Percentiles rank a stretch among this genome's conserved stretches.
These are phyloP conservation scores for Chenopodium album DNA, from an alignment of 148 eudicot genomes.

Conservation along the genomic window DNA sequence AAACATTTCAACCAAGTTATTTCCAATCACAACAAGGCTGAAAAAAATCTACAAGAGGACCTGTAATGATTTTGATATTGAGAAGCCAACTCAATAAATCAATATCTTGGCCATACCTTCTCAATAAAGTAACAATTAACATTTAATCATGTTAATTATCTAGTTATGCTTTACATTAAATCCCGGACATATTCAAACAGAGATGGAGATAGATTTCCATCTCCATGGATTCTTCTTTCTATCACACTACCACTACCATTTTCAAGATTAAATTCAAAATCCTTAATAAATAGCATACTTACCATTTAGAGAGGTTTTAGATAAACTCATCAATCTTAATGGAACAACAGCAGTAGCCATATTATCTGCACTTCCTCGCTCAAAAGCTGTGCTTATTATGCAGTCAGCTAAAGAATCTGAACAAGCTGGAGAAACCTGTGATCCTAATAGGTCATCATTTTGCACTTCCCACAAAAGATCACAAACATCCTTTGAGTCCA, in stretches of 20 bases:
- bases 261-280: background rate
- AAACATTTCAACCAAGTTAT: background rate
- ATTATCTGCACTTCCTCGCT: slow-evolving; percentile 80
- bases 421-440: slow-evolving; percentile 52
- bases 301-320: slow-evolving; percentile 27
- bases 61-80: background rate
- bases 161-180: background rate
- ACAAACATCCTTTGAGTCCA: slow-evolving; percentile 79
- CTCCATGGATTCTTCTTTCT: background rate
- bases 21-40: background rate
- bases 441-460: slow-evolving; percentile 37
- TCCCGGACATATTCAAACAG: background rate
- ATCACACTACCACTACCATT: background rate
- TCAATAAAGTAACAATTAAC: background rate
- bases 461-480: slow-evolving; percentile 77
- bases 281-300: slow-evolving; percentile 12
- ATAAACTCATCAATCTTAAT: slow-evolving; percentile 41
- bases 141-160: background rate
- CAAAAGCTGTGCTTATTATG: slow-evolving; percentile 65
- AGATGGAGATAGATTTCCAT: background rate
- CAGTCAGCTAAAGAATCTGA: slow-evolving; percentile 73
- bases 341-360: slow-evolving; percentile 87
- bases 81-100: background rate
- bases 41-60: background rate
- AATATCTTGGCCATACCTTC: background rate